Evolutionary conservation across 805 yeast species (phyloP), one percentile per base, ranked within the genome.

Genomic region (Candida manassasensis): DNA sequence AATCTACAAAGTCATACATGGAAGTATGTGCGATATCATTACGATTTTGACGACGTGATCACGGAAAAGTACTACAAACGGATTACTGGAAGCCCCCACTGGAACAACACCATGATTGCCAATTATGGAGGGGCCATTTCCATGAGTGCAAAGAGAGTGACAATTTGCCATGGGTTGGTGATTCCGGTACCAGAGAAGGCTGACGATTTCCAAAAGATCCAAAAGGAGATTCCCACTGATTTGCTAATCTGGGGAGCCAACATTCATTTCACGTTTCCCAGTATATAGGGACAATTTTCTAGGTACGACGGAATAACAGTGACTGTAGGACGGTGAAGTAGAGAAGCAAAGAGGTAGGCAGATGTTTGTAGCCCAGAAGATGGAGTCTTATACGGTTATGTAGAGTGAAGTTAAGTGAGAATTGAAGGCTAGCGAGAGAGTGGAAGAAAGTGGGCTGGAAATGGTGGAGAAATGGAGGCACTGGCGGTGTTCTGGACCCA

Each of bases 1-100:
- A 65, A 65, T 42, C 43, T 64, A 29, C 55, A 53, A 31, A 60
- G 71, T 3, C 69, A 63, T 40, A 60, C 62, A 4, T 67, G 71
- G 71, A 53, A 56, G 35, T 66, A 62, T 44, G 42, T 54, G 34
- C 51, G 57, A 31, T 65, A 57, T 44, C 56, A 50, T 41, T 57
- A 50, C 37, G 66, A 64, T 38, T 38, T 58, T 9, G 40, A 52
- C 17, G 53, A 54, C 25, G 48, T 47, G 2, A 42, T 60, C 12
- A 48, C 52, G 11, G 50, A 55, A 3, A 38, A 42, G 12, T 49
- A 53, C 28, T 32, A 50, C 19, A 45, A 52, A 15, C 36, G 41
- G 22, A 36, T 55, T 7, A 39, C 39, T 14, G 30, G 44, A 15
- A 48, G 47, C 34, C 45, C 50, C 6, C 35, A 36, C 4, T 54